Evolutionary conservation across 2,329 filamentous ascomycete genomes (phyloP).

Genomic region (Beauveria rudraprayagi): DNA sequence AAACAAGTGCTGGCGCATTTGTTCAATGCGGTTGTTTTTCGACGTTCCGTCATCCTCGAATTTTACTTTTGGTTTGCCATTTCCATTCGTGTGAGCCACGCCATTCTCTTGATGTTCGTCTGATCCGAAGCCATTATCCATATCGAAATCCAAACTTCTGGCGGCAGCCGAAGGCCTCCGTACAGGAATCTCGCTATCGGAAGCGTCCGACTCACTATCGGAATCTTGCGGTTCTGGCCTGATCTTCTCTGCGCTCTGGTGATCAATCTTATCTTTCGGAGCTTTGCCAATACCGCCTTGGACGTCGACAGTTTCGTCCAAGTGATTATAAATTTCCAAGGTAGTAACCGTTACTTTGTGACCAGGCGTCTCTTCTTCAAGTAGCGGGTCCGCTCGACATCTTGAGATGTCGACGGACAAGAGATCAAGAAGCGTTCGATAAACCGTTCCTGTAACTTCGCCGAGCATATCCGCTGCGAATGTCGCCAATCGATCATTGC

Average conservation of each 20-base stretch:
- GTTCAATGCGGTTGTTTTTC: slow-evolving; percentile 41
- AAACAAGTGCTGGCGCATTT: slow-evolving; percentile 65
- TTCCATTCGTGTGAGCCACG: slow-evolving; percentile 27
- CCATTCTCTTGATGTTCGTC: slow-evolving; percentile 33
- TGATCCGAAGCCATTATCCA: slow-evolving; percentile 20
- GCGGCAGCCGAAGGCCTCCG: background rate
- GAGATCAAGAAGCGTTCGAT: slow-evolving; percentile 61
- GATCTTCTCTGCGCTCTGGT: slow-evolving; percentile 41
- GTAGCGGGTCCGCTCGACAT: slow-evolving; percentile 52
- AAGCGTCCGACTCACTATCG: slow-evolving; percentile 18
- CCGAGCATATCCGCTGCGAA: slow-evolving; percentile 65
- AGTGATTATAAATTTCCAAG: slow-evolving; percentile 46
- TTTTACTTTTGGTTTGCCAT: slow-evolving; percentile 36
- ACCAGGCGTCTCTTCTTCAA: slow-evolving; percentile 24
- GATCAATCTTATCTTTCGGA: slow-evolving; percentile 37
- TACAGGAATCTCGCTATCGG: slow-evolving; percentile 17
- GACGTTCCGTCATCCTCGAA: slow-evolving; percentile 40
- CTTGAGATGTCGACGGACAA: slow-evolving; percentile 61
- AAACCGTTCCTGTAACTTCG: slow-evolving; percentile 67
- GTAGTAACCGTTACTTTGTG: slow-evolving; percentile 39
- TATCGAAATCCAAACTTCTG: slow-evolving; percentile 11
- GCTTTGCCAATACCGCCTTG: slow-evolving; percentile 50
- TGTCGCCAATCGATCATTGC: slow-evolving; percentile 68
- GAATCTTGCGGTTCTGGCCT: slow-evolving; percentile 25
- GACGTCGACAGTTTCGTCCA: slow-evolving; percentile 45